Base-by-base conservation (phyloP, 2,329 filamentous ascomycete genomes). In the Hymenoscyphus fraxineus region DNA sequence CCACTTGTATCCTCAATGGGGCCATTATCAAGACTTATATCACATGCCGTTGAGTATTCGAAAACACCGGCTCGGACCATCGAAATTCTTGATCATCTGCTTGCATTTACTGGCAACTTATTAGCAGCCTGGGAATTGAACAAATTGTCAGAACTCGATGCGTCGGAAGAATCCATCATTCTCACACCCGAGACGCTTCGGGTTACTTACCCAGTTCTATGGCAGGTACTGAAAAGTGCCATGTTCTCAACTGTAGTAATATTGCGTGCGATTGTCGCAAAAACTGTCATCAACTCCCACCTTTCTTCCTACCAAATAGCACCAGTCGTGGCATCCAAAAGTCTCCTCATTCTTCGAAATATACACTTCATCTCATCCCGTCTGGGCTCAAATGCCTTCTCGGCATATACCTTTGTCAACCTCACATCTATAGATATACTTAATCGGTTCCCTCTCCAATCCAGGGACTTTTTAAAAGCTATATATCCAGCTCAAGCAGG, bases 341-440 rank as follows among this genome's bases (percentile, higher is more conserved):
- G 82, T 2, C 80, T 91, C 19, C 82, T 87, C 61, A 85, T 83
- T 9, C 82, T 92, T 16, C 84, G 87, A 41, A 85, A 88, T 69
- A 77, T 89, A 35, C 88, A 88, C 73, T 92, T 92, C 73, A 83
- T 91, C 64, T 87, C 87, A 1, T 85, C 85, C n/a, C 82, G 87
- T 27, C 79, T 87, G 27, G 87, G 87, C 5, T 81, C 85, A 13
- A 83, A 84, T 55, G 82, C 85, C 0, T 90, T 90, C 64, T 88
- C 88, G 2, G 87, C 89, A 70, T 88, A 90, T 72, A 85, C 82
- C 2, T 92, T 91, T 71, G 86, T 89, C 60, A 87, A 87, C 67
- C 80, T 90, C 12, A 83, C 88, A 1, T 84, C 88, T 13, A 85
- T 91, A 64, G 88, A 92, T 72, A 85, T 91, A 41, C 81, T 92